phyloP scores from a whole-genome alignment of 345 rosid genomes.

The Mallotus nudiflorus region DNA sequence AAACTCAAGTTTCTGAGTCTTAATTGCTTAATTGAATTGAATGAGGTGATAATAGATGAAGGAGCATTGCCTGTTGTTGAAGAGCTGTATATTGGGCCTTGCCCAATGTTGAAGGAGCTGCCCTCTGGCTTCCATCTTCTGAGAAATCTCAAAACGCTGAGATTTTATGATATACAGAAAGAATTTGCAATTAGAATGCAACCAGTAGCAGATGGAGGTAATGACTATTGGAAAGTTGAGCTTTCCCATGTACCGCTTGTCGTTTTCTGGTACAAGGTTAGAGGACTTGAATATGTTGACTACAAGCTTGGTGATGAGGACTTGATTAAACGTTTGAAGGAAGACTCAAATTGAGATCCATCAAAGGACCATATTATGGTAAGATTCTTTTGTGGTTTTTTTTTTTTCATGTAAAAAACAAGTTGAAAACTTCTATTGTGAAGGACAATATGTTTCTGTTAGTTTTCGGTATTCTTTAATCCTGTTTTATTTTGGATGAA shows the following conservation, averaged over 20 bases:
- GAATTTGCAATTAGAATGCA: background rate
- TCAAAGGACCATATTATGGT: too few relatives aligned
- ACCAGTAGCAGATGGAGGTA: background rate
- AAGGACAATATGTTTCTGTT: too few relatives aligned
- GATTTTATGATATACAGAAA: too few relatives aligned
- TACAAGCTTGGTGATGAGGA: background rate
- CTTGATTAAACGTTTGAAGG: background rate
- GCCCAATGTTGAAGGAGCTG: background rate
- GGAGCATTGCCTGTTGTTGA: constrained; percentile 10
- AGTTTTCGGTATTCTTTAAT: too few relatives aligned
- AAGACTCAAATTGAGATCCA: too few relatives aligned
- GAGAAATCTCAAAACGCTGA: background rate
- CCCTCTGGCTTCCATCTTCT: background rate
- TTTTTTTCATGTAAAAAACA: too few relatives aligned
- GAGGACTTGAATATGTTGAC: background rate
- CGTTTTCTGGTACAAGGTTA: background rate
- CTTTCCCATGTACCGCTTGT: background rate
- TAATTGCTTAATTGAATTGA: background rate
- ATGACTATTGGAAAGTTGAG: background rate
- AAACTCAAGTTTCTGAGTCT: background rate
- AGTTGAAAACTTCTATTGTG: too few relatives aligned
- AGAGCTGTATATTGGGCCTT: background rate
- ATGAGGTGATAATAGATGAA: background rate
- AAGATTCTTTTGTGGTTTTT: too few relatives aligned
- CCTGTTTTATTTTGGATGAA: too few relatives aligned